A percentile compares a stretch with the other conserved stretches of the same genome.
Evolutionary conservation across 495 filamentous ascomycete species (phyloP).

Genomic region (Aspergillus conjunctus): DNA sequence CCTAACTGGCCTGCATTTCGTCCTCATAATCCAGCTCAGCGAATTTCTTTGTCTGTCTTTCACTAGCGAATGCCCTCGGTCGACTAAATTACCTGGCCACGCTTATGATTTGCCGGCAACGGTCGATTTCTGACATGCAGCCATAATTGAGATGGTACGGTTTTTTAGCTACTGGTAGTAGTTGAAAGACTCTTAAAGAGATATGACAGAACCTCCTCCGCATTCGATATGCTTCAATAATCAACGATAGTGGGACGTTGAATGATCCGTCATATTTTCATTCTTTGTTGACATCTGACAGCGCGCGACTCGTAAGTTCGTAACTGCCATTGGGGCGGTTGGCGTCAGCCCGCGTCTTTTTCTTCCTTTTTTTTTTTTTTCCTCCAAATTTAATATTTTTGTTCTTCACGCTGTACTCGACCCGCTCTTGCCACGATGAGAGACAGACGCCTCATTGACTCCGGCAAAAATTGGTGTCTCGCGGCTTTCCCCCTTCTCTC

Average conservation of each 20-base stretch:
- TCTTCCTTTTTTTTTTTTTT: neutral
- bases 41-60: constrained; percentile 6
- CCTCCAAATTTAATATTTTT: neutral
- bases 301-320: neutral
- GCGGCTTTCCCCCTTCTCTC: neutral
- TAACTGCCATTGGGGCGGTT: constrained; percentile 1
- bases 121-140: neutral
- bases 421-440: constrained; percentile 1
- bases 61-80: neutral
- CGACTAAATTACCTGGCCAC: neutral
- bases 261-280: constrained; percentile 13
- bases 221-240: constrained; percentile 17
- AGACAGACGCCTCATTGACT: neutral
- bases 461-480: neutral
- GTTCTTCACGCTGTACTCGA: neutral
- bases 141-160: neutral
- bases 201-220: constrained; percentile 5
- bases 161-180: neutral
- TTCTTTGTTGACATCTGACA: constrained; percentile 16
- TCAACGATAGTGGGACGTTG: constrained; percentile 7
- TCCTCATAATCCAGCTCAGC: neutral
- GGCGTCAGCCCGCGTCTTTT: constrained; percentile 4
- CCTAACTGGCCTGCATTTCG: neutral
- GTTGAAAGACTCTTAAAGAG: constrained; percentile 6
- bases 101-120: constrained; percentile 3